Evolutionary conservation across 192 early-diverging fungal species (phyloP), one percentile per base, ranked within the genome.

Genomic region (Phycomyces blakesleeanus): DNA sequence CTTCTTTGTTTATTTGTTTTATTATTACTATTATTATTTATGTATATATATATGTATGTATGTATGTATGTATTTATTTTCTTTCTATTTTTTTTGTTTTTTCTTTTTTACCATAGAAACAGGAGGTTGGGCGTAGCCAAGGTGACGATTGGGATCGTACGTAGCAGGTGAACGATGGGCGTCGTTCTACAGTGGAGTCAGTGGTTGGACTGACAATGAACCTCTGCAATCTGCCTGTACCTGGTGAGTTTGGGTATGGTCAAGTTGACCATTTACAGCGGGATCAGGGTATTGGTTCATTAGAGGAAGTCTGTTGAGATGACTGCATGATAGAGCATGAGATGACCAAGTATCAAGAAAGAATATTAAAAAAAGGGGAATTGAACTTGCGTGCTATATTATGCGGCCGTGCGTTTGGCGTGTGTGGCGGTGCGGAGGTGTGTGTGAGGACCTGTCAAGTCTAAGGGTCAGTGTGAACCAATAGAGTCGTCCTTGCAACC

Each of bases 81-180:
- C 18, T 14, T 53, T 5, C 24, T 1, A 5, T 54, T 10, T 54
- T 14, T 54, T 2, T 54, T 25, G 3, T 53, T 25, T 22, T 1
- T 54, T 16, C 9, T 38, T 29, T 25, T 51, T 60, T 61, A 61
- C 59, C 47, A 61, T 29, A 25, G 59, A 60, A 51, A 60, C 59
- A 61, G 42, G 57, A 10, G 34, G 54, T 55, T 55, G 59, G 20
- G 59, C 20, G 50, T 50, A 61, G 5, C 26, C 59, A 18, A 61
- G 49, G 47, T 61, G 59, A 20, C 26, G 27, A 21, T 20, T 61
- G 6, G 55, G 26, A 58, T 49, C 59, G 16, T 61, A 61, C 34
- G 27, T 22, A 14, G 29, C 16, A 37, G 59, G 39, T 27, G 57
- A 61, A 34, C 59, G 16, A 34, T 61, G 59, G 29, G 44, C 47